Conservation (phyloP, 768 basidiomycete species). For the Podaxis sp. region DNA sequence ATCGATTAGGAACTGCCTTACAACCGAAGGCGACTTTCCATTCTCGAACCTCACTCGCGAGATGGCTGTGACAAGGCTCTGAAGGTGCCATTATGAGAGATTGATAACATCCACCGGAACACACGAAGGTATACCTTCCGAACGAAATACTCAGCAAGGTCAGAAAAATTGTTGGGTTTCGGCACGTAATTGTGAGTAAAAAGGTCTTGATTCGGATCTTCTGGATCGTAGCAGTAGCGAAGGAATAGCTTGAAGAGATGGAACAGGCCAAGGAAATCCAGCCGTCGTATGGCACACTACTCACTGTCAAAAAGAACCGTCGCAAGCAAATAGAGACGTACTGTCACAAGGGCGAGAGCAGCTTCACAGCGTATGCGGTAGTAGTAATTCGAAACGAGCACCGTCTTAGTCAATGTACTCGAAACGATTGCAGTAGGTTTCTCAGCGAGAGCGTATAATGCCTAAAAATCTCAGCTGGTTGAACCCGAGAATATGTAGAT, state of each 20-base stretch:
- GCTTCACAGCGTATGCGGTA: constrained; percentile 96
- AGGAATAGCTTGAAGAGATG: constrained; percentile 95
- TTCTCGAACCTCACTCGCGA: constrained; percentile 85
- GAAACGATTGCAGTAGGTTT: constrained; percentile 85
- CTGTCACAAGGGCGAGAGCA: constrained; percentile 77
- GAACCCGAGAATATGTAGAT: constrained; percentile 1
- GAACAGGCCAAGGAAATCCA: constrained; percentile 91
- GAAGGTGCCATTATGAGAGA: constrained; percentile 1
- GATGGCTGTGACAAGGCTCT: constrained; percentile 82
- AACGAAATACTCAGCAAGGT: constrained; percentile 91
- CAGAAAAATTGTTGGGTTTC: constrained; percentile 91
- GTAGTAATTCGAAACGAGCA: constrained; percentile 93
- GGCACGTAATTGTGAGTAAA: constrained; percentile 91
- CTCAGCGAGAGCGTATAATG: constrained; percentile 82
- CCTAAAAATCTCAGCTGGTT: constrained; percentile 45
- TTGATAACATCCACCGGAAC: not conserved
- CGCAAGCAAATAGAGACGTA: constrained; percentile 38
- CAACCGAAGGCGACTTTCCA: constrained; percentile 82
- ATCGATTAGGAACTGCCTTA: constrained; percentile 87
- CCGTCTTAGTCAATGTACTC: constrained; percentile 89
- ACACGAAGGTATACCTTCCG: constrained; percentile 65
- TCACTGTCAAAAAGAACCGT: constrained; percentile 13
- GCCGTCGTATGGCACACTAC: constrained; percentile 80
- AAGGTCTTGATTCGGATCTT: constrained; percentile 77
- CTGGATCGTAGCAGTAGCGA: constrained; percentile 86